Evolutionary conservation across 2,329 filamentous ascomycete species (phyloP).

Genomic region (Ustulina deusta): DNA sequence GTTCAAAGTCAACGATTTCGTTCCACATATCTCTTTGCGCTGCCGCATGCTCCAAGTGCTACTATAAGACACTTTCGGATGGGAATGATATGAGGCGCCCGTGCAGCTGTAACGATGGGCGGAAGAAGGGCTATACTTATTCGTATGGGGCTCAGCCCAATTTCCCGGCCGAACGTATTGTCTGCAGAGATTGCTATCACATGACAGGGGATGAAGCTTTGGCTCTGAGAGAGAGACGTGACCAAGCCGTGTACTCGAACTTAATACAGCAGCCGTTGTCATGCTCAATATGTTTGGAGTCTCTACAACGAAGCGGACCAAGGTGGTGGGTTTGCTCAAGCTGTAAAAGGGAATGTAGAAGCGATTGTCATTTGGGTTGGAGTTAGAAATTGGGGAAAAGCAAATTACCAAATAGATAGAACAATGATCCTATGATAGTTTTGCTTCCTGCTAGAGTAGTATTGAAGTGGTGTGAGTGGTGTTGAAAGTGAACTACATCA

Average conservation of each 20-base stretch:
- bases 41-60: constrained; percentile 18
- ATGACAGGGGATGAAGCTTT: constrained; percentile 2
- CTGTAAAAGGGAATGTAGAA: constrained; percentile 22
- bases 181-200: constrained; percentile 17
- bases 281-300: constrained; percentile 16
- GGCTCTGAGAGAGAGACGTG: constrained; percentile 15
- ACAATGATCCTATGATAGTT: neutral
- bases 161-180: neutral
- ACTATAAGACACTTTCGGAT: constrained; percentile 9
- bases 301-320: constrained; percentile 12
- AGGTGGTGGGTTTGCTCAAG: constrained; percentile 27
- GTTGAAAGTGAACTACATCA: no score
- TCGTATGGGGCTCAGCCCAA: neutral
- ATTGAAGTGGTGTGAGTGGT: no score
- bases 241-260: constrained; percentile 11
- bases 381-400: neutral
- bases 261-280: constrained; percentile 23
- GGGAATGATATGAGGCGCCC: neutral
- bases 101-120: constrained; percentile 10
- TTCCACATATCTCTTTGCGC: constrained; percentile 27
- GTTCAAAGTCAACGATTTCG: neutral
- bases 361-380: constrained; percentile 16
- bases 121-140: neutral
- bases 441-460: no score
- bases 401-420: neutral